Percentiles rank a stretch among this genome's conserved stretches.
Evolutionary conservation across 2,329 filamentous ascomycete species (phyloP).

Genomic region (Trichoderma oligosporum): DNA sequence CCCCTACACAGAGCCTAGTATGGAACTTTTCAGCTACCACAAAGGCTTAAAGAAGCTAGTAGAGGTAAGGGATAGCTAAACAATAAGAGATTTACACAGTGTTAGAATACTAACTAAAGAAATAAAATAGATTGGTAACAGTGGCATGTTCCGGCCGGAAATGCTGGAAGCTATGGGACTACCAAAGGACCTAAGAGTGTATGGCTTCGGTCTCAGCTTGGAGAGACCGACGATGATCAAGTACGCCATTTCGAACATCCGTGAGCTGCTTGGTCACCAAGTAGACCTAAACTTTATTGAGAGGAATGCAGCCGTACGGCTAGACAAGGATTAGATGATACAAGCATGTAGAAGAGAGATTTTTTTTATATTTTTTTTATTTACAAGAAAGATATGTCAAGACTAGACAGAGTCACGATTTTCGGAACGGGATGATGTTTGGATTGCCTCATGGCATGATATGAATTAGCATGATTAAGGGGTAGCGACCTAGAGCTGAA

Average conservation of each 20-base stretch:
- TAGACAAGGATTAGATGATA: constrained; percentile 69
- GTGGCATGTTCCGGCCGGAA: constrained; percentile 97
- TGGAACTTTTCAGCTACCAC: constrained; percentile 98
- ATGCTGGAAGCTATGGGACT: constrained; percentile 95
- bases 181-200: constrained; percentile 86
- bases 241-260: constrained; percentile 84
- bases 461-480: neutral
- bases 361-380: neutral
- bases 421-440: no score
- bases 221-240: constrained; percentile 99
- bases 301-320: constrained; percentile 81
- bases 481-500: no score
- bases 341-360: neutral
- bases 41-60: constrained; percentile 84
- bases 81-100: rapidly evolving
- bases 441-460: neutral
- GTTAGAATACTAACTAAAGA: neutral
- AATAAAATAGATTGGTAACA: constrained; percentile 71
- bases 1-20: constrained; percentile 89
- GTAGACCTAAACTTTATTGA: constrained; percentile 92
- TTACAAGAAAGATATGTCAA: neutral
- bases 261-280: constrained; percentile 90
- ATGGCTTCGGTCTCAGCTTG: constrained; percentile 87
- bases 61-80: constrained; percentile 48
- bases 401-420: neutral